Conservation (phyloP, 169 alveolate genomes). For the Amoebophrya sp. region DNA sequence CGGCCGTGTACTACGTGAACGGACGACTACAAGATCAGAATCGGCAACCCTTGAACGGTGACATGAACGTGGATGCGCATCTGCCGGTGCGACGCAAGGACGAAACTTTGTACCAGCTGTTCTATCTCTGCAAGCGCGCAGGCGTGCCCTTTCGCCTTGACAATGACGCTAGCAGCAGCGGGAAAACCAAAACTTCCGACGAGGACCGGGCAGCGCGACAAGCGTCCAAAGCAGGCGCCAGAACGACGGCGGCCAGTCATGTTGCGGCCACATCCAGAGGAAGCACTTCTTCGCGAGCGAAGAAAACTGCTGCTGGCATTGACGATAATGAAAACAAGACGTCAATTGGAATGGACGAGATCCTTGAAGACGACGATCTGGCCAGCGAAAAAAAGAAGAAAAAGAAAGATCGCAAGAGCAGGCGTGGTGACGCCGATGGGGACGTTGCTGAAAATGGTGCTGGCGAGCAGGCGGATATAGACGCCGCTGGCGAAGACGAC, state of each 20-base stretch:
- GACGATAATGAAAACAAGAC: too few species aligned
- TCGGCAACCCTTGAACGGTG: neutral
- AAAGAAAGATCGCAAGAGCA: neutral
- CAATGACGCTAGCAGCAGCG: neutral
- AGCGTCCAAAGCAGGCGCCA: too few species aligned
- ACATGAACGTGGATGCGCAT: neutral
- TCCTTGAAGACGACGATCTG: neutral
- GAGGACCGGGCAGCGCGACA: too few species aligned
- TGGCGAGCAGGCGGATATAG: neutral
- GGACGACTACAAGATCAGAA: neutral
- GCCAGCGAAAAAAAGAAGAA: neutral
- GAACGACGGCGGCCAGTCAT: too few species aligned
- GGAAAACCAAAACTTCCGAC: too few species aligned
- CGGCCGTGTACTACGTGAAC: neutral
- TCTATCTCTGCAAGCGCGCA: neutral
- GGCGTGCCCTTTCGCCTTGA: neutral
- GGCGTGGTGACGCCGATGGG: neutral
- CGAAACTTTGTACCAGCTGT: neutral
- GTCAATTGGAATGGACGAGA: neutral
- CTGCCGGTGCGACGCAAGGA: neutral
- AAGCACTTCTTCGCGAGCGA: too few species aligned
- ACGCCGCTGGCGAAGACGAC: neutral
- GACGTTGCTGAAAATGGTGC: neutral
- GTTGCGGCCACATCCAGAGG: too few species aligned
- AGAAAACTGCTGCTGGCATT: too few species aligned